Evolutionary conservation across 306 rosid species (phyloP).

Genomic region (Vigna radiata): DNA sequence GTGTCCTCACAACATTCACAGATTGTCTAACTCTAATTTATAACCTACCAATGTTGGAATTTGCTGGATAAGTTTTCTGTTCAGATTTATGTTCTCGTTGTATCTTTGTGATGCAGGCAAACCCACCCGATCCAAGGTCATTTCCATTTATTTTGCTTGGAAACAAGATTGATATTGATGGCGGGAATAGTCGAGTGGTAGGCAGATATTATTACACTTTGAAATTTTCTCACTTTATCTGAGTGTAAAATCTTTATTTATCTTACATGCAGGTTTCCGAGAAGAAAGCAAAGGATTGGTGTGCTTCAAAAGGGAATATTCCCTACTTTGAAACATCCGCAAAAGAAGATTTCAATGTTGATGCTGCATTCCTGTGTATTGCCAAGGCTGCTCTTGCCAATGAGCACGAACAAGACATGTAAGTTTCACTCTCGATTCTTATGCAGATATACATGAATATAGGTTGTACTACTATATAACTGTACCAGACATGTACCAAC

Average conservation of each 20-base stretch:
- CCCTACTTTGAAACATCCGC: constrained; percentile 97
- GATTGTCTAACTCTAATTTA: constrained; percentile 23
- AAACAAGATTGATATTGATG: constrained; percentile 96
- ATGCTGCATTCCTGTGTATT: constrained; percentile 84
- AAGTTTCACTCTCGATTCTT: constrained; percentile 50
- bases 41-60: constrained; percentile 19
- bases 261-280: constrained; percentile 76
- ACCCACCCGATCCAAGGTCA: constrained; percentile 69
- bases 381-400: constrained; percentile 89
- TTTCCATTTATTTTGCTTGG: constrained; percentile 96
- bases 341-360: constrained; percentile 92
- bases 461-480: background rate
- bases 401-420: constrained; percentile 91
- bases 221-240: constrained; percentile 22
- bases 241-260: constrained; percentile 43
- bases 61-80: constrained; percentile 16
- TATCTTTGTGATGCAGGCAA: constrained; percentile 62
- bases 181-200: constrained; percentile 99
- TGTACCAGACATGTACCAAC: background rate
- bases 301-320: constrained; percentile 85
- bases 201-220: constrained; percentile 40
- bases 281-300: constrained; percentile 96
- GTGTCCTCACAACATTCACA: background rate
- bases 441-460: constrained; percentile 18
- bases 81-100: constrained; percentile 31